These are phyloP conservation scores for Oenanthe sinensis DNA, from an alignment of 129 eudicot species.

Conservation along the genomic window DNA sequence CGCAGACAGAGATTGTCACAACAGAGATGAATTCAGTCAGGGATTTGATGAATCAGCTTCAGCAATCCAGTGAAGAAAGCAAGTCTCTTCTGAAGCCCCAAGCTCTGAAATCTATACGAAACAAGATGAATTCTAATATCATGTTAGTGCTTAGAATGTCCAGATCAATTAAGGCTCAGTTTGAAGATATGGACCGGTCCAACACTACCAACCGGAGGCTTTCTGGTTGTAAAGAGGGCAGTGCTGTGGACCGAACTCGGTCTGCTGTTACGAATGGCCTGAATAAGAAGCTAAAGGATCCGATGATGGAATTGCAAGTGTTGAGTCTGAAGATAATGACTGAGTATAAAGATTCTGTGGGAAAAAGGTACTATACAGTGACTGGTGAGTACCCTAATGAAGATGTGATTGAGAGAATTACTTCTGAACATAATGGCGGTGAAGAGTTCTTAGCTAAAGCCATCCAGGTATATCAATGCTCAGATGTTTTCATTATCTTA, in stretches of 20 bases:
- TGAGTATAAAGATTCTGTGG: conserved; percentile 73
- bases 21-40: conserved; percentile 50
- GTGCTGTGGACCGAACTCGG: conserved; percentile 62
- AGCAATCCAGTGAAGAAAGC: conserved; percentile 40
- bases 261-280: conserved; percentile 75
- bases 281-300: conserved; percentile 75
- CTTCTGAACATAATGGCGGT: conserved; percentile 46
- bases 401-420: conserved; percentile 71
- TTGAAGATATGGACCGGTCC: conserved; percentile 70
- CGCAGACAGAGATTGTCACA: conserved; percentile 62
- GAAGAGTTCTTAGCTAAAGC: conserved; percentile 65
- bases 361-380: conserved; percentile 62
- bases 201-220: conserved; percentile 49
- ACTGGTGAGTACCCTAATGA: conserved; percentile 71
- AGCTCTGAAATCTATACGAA: conserved; percentile 34
- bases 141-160: conserved; percentile 51
- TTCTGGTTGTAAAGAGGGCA: conserved; percentile 61
- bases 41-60: conserved; percentile 34
- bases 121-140: conserved; percentile 41
- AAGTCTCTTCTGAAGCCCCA: conserved; percentile 61
- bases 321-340: conserved; percentile 74
- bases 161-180: conserved; percentile 24
- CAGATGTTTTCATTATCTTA: not conserved
- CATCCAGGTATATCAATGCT: conserved; percentile 46
- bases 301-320: conserved; percentile 84